Evolutionary conservation across 257 asterid species (phyloP).

Genomic region (Solanum etuberosum): DNA sequence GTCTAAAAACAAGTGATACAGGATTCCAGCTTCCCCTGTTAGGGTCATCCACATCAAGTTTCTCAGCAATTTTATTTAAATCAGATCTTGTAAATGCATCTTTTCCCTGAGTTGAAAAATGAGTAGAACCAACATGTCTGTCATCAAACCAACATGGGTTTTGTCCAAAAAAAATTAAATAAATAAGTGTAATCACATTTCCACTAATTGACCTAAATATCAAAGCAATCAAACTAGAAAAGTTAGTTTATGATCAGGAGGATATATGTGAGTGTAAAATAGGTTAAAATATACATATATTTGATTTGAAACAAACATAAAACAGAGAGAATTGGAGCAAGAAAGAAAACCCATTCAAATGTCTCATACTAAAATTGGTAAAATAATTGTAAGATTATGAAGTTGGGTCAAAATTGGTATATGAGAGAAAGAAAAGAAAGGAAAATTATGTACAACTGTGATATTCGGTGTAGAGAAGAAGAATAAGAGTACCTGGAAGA

Average conservation of each 20-base stretch:
- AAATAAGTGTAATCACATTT: background rate
- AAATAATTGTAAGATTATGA: background rate
- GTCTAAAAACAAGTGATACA: conserved; percentile 52
- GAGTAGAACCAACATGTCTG: background rate
- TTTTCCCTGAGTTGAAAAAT: conserved; percentile 44
- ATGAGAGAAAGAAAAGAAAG: background rate
- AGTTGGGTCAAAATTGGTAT: background rate
- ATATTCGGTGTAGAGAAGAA: background rate
- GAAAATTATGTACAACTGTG: background rate
- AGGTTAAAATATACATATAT: background rate
- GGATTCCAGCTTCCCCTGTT: conserved; percentile 49
- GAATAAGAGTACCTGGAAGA: conserved; percentile 59
- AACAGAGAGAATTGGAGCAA: too few relatives aligned
- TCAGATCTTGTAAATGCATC: conserved; percentile 57
- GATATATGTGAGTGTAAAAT: background rate
- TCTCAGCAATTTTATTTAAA: conserved; percentile 54
- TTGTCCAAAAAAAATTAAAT: accelerated
- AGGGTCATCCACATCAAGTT: conserved; percentile 60
- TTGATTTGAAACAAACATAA: background rate
- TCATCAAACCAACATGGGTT: background rate
- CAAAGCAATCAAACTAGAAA: background rate
- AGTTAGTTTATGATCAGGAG: background rate
- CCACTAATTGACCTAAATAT: background rate
- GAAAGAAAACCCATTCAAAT: background rate
- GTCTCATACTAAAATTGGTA: background rate